These are phyloP conservation scores for Plasmopara viticola DNA, from an alignment of 352 stramenopile species.

Conservation along the genomic window DNA sequence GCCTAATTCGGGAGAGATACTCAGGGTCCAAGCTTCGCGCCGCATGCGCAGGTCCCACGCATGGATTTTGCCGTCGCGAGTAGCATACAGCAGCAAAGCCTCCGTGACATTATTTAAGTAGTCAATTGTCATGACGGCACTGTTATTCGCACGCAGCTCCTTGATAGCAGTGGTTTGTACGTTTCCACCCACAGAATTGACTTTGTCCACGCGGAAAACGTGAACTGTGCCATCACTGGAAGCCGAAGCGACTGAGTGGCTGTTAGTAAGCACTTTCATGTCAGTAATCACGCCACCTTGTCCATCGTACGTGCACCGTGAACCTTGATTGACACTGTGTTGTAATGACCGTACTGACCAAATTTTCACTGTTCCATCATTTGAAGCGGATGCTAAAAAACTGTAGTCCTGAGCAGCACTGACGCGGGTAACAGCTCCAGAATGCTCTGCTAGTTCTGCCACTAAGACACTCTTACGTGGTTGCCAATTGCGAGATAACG, in stretches of 20 bases:
- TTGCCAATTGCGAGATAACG: constrained; percentile 70
- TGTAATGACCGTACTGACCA: constrained; percentile 93
- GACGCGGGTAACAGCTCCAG: constrained; percentile 88
- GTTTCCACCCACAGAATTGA: constrained; percentile 59
- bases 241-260: constrained; percentile 90
- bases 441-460: constrained; percentile 89
- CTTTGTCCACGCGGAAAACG: constrained; percentile 94
- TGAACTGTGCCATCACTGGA: constrained; percentile 90
- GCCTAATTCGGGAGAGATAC: constrained; percentile 90
- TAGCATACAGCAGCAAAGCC: constrained; percentile 92
- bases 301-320: constrained; percentile 89
- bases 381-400: constrained; percentile 94
- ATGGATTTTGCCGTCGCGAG: constrained; percentile 84
- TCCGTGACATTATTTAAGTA: constrained; percentile 95
- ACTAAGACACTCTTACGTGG: constrained; percentile 80
- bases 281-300: constrained; percentile 90
- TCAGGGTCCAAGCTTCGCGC: constrained; percentile 89
- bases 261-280: constrained; percentile 94
- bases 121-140: constrained; percentile 92
- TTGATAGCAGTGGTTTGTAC: constrained; percentile 67
- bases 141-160: constrained; percentile 75
- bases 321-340: constrained; percentile 90
- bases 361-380: constrained; percentile 94
- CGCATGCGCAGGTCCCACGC: constrained; percentile 91
- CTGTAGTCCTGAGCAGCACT: constrained; percentile 92